Evolutionary conservation across 1,139 yeast genomes (phyloP), one percentile per base, ranked within the genome.

Genomic region (Yamadazyma dushanensis): DNA sequence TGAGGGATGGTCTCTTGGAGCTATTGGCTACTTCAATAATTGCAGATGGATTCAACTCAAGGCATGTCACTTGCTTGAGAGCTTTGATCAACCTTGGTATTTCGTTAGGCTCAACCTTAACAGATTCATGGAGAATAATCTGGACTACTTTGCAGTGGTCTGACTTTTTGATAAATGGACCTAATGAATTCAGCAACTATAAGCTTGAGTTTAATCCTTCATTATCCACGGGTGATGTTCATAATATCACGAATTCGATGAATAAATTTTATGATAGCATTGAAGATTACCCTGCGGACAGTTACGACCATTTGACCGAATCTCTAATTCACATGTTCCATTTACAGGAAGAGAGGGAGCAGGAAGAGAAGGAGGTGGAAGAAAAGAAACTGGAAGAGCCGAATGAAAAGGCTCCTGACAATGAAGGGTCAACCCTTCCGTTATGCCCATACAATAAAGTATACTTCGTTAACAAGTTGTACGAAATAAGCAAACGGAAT

Each of bases 81-180:
- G 96, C 96, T 0, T 59, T 90, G 31, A 64, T 82, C 3, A 84
- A 87, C 43, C 64, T 92, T 31, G 90, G 92, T 0, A 71, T 82
- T 3, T 84, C 96, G 0, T 59, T 90, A 18, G 97, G 96, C 0
- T 75, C 90, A 0, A 74, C 80, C 0, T 66, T 90, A 15, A 74
- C 73, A 7, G 55, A 61, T 1, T 78, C 87, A 19, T 92, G 97
- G 97, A 59, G 61, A 14, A 72, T 79, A 18, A 61, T 88, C 9
- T 68, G 88, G 54, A 70, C 76, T 8, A 75, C 95, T 0, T 67
- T 90, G 37, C 95, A 86, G 61, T 76, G 96, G 95, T 67, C 79
- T 44, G 73, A 80, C 49, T 76, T 78, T 59, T 74, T 68, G 53
- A 47, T 83, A 26, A 66, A 79, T 50, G 89, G 92, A 0, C 79